Evolutionary conservation across 495 filamentous ascomycete genomes (phyloP).

Genomic region (Daldinia decipiens): DNA sequence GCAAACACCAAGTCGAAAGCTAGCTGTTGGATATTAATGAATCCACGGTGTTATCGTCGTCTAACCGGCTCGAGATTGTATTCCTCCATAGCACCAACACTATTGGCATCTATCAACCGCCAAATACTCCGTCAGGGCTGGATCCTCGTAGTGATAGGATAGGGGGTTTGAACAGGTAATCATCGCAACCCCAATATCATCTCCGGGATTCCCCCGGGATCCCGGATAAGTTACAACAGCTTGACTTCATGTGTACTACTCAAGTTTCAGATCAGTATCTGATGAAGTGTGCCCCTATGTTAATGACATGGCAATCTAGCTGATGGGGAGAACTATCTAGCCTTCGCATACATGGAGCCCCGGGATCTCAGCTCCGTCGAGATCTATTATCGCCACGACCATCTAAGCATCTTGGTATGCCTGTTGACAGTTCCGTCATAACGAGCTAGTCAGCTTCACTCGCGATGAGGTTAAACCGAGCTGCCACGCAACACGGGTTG

Average conservation of each 20-base stretch:
- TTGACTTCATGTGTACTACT: constrained; percentile 4
- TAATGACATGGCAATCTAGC: not conserved
- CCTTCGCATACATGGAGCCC: constrained; percentile 10
- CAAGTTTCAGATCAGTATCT: not conserved
- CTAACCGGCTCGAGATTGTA: not conserved
- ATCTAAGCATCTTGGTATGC: constrained; percentile 20
- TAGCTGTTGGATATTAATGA: constrained; percentile 13
- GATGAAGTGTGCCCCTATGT: constrained; percentile 4
- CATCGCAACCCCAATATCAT: constrained; percentile 14
- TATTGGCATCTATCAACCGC: constrained; percentile 14
- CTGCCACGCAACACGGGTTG: constrained; percentile 30
- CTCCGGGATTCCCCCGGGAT: constrained; percentile 4
- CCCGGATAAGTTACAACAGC: constrained; percentile 8
- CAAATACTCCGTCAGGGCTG: not conserved
- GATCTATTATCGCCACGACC: constrained; percentile 17
- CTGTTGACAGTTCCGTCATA: constrained; percentile 7
- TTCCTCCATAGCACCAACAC: not conserved
- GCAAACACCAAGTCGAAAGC: not conserved
- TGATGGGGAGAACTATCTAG: constrained; percentile 2
- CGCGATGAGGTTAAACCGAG: constrained; percentile 19
- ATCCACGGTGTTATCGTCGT: not conserved
- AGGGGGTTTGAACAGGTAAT: constrained; percentile 3
- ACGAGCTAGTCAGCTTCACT: constrained; percentile 11
- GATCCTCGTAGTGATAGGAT: constrained; percentile 12
- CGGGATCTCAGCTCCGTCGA: constrained; percentile 8